phyloP scores from a whole-genome alignment of 2,329 filamentous ascomycete genomes.

The Madurella mycetomatis region DNA sequence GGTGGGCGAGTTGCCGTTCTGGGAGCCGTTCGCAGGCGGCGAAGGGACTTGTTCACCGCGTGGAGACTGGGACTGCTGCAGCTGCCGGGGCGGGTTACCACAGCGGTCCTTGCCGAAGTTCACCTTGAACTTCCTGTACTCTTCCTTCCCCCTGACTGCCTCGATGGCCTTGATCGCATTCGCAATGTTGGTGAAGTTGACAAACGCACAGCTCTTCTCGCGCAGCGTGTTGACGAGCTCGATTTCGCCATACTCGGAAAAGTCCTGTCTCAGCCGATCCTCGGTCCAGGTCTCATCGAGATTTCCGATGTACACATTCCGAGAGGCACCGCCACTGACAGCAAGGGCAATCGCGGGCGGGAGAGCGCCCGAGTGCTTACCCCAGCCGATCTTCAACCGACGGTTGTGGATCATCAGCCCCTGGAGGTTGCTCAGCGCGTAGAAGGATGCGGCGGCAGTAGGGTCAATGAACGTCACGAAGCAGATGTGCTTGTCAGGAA shows the following conservation, averaged over 20 bases:
- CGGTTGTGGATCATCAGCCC: conserved; percentile 99
- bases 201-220: conserved; percentile 98
- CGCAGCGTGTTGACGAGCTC: conserved; percentile 94
- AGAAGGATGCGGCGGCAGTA: conserved; percentile 95
- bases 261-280: conserved; percentile 91
- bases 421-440: conserved; percentile 93
- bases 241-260: conserved; percentile 95
- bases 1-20: conserved; percentile 54
- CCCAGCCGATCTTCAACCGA: conserved; percentile 97
- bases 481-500: conserved; percentile 99
- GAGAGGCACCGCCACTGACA: conserved; percentile 93
- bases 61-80: conserved; percentile 64
- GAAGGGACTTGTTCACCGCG: conserved; percentile 57
- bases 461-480: conserved; percentile 99
- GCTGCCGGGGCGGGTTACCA: conserved; percentile 90
- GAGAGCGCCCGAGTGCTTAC: conserved; percentile 95
- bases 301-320: conserved; percentile 97
- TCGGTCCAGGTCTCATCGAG: conserved; percentile 96
- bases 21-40: conserved; percentile 56
- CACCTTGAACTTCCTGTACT: conserved; percentile 98
- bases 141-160: conserved; percentile 86
- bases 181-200: conserved; percentile 99
- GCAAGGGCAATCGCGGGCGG: conserved; percentile 93
- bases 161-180: conserved; percentile 99
- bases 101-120: conserved; percentile 99